These are phyloP conservation scores for Dimargaris cristalligena DNA, from an alignment of 192 early-diverging fungal species.

Conservation along the genomic window DNA sequence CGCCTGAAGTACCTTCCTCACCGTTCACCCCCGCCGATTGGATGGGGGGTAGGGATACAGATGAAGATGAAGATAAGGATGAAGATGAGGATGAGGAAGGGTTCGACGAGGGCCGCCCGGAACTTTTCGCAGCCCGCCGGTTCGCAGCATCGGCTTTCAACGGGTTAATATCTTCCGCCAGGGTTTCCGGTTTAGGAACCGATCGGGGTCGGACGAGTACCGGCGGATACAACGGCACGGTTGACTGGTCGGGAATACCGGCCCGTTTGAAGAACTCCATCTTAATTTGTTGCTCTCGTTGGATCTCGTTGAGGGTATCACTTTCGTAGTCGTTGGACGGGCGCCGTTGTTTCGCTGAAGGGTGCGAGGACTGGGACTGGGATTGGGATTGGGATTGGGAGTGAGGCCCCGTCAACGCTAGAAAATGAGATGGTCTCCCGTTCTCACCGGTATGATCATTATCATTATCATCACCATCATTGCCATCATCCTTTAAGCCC, in stretches of 20 bases:
- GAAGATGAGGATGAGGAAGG: too few species aligned
- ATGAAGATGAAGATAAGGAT: too few species aligned
- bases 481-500: too few species aligned
- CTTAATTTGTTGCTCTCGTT: slow-evolving; percentile 1
- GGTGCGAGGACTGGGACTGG: too few species aligned
- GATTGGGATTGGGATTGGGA: too few species aligned
- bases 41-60: not conserved
- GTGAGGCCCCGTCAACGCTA: too few species aligned
- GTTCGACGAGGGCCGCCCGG: too few species aligned
- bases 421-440: too few species aligned
- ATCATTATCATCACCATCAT: too few species aligned
- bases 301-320: not conserved
- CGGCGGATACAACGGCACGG: slow-evolving; percentile 5
- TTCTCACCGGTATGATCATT: too few species aligned
- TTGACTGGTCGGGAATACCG: slow-evolving; percentile 7
- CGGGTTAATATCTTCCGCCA: not conserved
- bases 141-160: not conserved
- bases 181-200: not conserved
- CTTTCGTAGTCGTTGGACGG: not conserved
- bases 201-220: slow-evolving; percentile 5
- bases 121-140: not conserved
- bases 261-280: not conserved
- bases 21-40: not conserved
- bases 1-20: not conserved
- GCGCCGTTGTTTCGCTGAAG: too few species aligned